Evolutionary conservation across 2,329 filamentous ascomycete species (phyloP).

Genomic region (Cercospora sp.): DNA sequence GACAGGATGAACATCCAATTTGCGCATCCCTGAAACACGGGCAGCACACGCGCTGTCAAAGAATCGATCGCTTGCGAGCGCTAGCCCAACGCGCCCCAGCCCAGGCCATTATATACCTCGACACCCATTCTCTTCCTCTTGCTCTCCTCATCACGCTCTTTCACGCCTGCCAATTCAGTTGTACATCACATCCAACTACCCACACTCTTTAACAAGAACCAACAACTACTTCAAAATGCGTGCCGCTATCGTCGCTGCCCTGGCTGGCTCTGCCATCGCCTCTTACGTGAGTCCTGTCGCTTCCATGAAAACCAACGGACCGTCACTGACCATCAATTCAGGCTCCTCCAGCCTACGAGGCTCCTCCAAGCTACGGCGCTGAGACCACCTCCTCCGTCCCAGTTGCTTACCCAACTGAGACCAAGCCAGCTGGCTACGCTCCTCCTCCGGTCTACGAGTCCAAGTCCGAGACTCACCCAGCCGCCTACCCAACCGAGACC

Average conservation of each 20-base stretch:
- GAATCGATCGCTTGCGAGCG: neutral
- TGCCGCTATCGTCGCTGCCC: slow-evolving; percentile 36
- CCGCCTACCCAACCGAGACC: slow-evolving; percentile 17
- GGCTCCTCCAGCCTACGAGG: slow-evolving; percentile 7
- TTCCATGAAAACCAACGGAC: neutral
- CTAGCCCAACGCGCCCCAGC: neutral
- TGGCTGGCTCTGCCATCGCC: slow-evolving; percentile 44
- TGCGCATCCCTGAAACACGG: slow-evolving; percentile 14
- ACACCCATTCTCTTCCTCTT: neutral
- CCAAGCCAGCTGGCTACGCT: neutral
- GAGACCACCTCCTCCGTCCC: slow-evolving; percentile 4
- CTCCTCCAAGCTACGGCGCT: slow-evolving; percentile 11
- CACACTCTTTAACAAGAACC: slow-evolving; percentile 17
- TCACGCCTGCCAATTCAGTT: slow-evolving; percentile 11
- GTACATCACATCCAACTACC: slow-evolving; percentile 18
- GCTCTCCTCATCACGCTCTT: slow-evolving; percentile 11
- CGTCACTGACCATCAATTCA: neutral
- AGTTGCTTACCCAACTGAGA: neutral
- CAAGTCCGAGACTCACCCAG: slow-evolving; percentile 14
- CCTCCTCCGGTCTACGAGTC: neutral
- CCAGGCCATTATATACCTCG: slow-evolving; percentile 7
- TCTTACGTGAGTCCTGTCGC: slow-evolving; percentile 24
- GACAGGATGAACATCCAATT: slow-evolving; percentile 14
- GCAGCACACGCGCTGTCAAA: slow-evolving; percentile 5
- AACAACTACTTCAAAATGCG: slow-evolving; percentile 43